These are phyloP conservation scores for Globisporangium barbulae DNA, from an alignment of 352 stramenopile genomes.

Conservation along the genomic window DNA sequence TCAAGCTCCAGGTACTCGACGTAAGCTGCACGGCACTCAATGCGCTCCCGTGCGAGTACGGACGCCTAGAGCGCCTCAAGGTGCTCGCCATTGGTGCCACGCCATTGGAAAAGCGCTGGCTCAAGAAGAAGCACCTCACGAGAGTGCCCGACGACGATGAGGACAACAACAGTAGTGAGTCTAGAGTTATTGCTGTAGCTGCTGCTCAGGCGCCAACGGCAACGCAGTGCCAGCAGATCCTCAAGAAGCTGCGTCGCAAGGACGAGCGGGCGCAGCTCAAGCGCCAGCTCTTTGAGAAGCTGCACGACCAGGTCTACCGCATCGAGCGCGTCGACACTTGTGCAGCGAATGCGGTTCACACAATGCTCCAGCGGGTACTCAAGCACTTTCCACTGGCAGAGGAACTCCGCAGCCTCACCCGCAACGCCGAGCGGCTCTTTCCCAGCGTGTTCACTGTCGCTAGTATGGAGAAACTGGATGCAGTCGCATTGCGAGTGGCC, in stretches of 20 bases:
- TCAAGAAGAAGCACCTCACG: slow-evolving; percentile 52
- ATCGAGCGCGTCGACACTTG: slow-evolving; percentile 38
- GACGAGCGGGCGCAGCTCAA: slow-evolving; percentile 64
- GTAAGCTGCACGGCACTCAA: slow-evolving; percentile 58
- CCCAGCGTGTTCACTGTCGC: slow-evolving; percentile 42
- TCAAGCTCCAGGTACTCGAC: slow-evolving; percentile 70
- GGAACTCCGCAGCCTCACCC: slow-evolving; percentile 78
- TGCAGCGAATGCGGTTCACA: slow-evolving; percentile 22
- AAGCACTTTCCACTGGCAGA: slow-evolving; percentile 56
- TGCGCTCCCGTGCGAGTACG: slow-evolving; percentile 65
- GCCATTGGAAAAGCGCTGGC: slow-evolving; percentile 55
- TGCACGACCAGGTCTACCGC: slow-evolving; percentile 58
- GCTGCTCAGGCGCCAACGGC: not conserved
- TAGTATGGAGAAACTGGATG: slow-evolving; percentile 30
- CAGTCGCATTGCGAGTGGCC: slow-evolving; percentile 18
- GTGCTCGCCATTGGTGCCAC: slow-evolving; percentile 74
- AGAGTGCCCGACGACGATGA: slow-evolving; percentile 14
- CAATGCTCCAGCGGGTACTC: slow-evolving; percentile 45
- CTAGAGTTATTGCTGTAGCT: not conserved
- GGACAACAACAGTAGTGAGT: slow-evolving; percentile 6
- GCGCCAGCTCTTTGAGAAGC: slow-evolving; percentile 44
- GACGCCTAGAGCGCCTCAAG: slow-evolving; percentile 50
- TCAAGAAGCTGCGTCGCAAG: slow-evolving; percentile 55
- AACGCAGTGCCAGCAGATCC: slow-evolving; percentile 47
- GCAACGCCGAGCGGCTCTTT: slow-evolving; percentile 81